Percentiles rank a stretch among this genome's conserved stretches.
phyloP scores from a whole-genome alignment of 2,329 filamentous ascomycete genomes.

The Botrytis tulipae region DNA sequence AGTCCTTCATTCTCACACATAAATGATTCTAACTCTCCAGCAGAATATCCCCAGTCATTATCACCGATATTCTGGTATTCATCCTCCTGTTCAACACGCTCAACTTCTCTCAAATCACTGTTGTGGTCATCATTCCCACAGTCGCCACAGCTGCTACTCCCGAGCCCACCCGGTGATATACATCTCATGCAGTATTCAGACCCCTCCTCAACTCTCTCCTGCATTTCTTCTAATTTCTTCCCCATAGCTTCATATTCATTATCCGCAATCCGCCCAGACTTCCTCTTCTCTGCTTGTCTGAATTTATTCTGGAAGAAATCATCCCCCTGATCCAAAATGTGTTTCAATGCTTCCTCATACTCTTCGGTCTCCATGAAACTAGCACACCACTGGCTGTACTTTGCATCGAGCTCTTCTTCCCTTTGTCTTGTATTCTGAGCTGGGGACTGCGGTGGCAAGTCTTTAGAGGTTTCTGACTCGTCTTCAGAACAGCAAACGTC shows the following conservation, averaged over 20 bases:
- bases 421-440: background rate
- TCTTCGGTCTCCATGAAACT: background rate
- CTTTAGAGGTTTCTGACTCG: background rate
- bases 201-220: background rate
- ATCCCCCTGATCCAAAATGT: accelerated
- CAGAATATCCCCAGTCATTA: background rate
- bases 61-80: background rate
- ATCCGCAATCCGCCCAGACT: background rate
- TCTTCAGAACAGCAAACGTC: background rate
- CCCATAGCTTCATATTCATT: too few relatives aligned
- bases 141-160: background rate
- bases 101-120: background rate
- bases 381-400: background rate
- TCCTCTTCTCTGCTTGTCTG: too few relatives aligned
- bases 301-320: background rate
- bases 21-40: background rate
- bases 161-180: accelerated
- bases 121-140: too few relatives aligned
- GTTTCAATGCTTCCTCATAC: background rate
- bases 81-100: background rate
- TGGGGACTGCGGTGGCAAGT: background rate
- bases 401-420: background rate
- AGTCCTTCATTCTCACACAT: background rate
- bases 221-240: background rate
- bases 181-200: background rate